Evolutionary conservation across 2,329 filamentous ascomycete species (phyloP).

Genomic region (Sporothrix brasiliensis): DNA sequence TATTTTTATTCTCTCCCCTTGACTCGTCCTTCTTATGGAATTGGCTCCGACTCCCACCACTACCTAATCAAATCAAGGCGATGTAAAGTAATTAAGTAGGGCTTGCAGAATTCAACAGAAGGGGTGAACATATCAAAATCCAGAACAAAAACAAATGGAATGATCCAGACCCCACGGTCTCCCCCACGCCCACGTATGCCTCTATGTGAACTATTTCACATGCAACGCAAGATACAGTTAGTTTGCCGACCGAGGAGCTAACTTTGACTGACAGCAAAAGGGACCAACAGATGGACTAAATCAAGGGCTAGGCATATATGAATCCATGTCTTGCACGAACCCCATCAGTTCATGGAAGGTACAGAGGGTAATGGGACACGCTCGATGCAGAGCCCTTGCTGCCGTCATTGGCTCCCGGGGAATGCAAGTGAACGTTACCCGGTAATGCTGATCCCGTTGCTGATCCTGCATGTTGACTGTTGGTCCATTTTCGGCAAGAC

Average conservation of each 20-base stretch:
- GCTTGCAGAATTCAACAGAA: not conserved
- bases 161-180: not conserved
- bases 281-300: not conserved
- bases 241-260: not conserved
- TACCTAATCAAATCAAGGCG: not conserved
- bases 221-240: not conserved
- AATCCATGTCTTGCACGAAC: not conserved
- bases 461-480: constrained; percentile 12
- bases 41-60: not conserved
- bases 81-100: not conserved
- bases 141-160: not conserved
- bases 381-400: constrained; percentile 12
- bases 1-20: not conserved
- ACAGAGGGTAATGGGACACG: not conserved
- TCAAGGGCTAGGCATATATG: not conserved
- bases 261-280: not conserved
- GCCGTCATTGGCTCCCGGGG: constrained; percentile 2
- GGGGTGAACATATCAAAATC: not conserved
- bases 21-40: not conserved
- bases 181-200: not conserved
- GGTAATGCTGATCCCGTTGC: not conserved
- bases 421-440: constrained; percentile 7
- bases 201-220: not conserved
- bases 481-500: not conserved
- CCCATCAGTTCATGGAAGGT: not conserved